These are phyloP conservation scores for Dothistroma septosporum DNA, from an alignment of 2,329 filamentous ascomycete species.

Conservation along the genomic window DNA sequence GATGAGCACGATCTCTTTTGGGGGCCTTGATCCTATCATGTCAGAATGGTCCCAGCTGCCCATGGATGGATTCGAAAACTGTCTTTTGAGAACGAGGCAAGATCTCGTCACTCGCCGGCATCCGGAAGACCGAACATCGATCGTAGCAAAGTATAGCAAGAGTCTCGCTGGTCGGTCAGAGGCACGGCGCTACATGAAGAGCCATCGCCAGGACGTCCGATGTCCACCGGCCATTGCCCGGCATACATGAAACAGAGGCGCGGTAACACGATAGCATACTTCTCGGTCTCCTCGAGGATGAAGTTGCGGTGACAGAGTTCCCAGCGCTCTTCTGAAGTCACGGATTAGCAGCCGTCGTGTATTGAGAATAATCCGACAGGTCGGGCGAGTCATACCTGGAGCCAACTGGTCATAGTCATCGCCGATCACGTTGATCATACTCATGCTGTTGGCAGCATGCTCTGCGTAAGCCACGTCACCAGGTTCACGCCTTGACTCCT, in stretches of 20 bases:
- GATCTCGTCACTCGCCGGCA: not conserved
- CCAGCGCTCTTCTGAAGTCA: slow-evolving; percentile 1
- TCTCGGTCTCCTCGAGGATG: slow-evolving; percentile 1
- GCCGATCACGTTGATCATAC: not conserved
- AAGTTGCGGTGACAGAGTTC: slow-evolving; percentile 3
- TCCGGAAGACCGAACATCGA: not conserved
- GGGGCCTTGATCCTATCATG: slow-evolving; percentile 10
- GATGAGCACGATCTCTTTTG: slow-evolving; percentile 4
- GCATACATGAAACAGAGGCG: not conserved
- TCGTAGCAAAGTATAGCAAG: not conserved
- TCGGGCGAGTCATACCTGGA: not conserved
- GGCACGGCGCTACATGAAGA: not conserved
- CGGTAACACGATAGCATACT: not conserved
- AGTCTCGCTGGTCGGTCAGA: not conserved
- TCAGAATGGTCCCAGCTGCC: slow-evolving; percentile 11
- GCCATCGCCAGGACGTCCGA: not conserved
- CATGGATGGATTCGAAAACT: slow-evolving; percentile 5
- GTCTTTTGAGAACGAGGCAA: not conserved
- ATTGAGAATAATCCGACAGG: not conserved
- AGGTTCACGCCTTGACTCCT: not conserved
- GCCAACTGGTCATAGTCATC: not conserved
- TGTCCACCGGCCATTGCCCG: not conserved
- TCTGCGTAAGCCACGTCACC: too few species aligned
- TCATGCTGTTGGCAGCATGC: not conserved
- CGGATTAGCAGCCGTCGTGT: not conserved